Evolutionary conservation across 75 land plant species (phyloP).

Genomic region (Gnetum montanum): DNA sequence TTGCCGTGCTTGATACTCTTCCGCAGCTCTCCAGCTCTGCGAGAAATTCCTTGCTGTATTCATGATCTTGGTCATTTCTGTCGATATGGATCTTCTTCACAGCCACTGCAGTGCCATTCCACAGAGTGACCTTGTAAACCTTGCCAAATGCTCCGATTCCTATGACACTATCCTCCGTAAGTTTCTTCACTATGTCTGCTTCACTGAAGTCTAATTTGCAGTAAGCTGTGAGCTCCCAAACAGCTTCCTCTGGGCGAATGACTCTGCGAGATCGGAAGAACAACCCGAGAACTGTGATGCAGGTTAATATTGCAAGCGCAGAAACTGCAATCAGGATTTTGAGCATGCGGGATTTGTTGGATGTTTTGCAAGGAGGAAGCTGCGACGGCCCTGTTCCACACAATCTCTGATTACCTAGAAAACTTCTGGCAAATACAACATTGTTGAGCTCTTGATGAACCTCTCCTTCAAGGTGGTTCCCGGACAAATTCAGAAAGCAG

Average conservation of each 20-base stretch:
- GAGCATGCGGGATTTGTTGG: neutral
- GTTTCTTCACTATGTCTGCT: conserved; percentile 21
- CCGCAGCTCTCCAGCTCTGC: conserved; percentile 53
- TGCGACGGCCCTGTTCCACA: neutral
- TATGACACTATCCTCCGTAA: conserved; percentile 52
- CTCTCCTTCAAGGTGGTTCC: neutral
- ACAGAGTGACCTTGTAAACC: conserved; percentile 34
- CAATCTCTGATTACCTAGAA: neutral
- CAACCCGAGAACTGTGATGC: neutral
- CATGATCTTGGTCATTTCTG: neutral
- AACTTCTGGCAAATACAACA: neutral
- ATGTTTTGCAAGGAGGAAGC: neutral
- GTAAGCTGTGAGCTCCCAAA: conserved; percentile 81
- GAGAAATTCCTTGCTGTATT: conserved; percentile 30
- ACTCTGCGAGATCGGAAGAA: neutral
- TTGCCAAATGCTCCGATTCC: conserved; percentile 70
- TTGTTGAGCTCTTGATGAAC: neutral
- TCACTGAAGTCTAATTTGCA: conserved; percentile 60
- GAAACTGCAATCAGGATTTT: neutral
- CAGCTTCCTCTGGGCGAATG: neutral
- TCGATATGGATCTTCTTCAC: conserved; percentile 33
- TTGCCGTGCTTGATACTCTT: conserved; percentile 62
- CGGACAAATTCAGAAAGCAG: neutral
- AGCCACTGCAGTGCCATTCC: conserved; percentile 21
- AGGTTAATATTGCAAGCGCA: neutral